phyloP scores from a whole-genome alignment of 805 yeast species.

The Teunomyces pallodes region DNA sequence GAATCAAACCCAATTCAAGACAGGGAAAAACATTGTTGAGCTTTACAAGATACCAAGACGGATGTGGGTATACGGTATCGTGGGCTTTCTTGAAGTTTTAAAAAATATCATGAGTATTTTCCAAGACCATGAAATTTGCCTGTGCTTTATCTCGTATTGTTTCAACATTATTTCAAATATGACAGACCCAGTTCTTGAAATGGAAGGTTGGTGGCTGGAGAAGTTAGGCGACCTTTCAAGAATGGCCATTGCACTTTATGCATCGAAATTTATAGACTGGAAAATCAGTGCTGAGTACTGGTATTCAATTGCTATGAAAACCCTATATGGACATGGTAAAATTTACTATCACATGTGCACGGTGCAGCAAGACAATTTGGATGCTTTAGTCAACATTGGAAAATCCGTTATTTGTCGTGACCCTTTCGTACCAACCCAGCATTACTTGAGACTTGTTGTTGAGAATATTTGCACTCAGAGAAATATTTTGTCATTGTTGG shows the following conservation, averaged over 20 bases:
- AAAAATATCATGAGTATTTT: constrained; percentile 72
- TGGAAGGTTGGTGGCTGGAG: constrained; percentile 79
- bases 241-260: constrained; percentile 83
- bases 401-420: constrained; percentile 77
- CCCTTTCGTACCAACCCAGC: constrained; percentile 81
- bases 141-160: constrained; percentile 70
- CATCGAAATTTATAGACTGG: constrained; percentile 83
- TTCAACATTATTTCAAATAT: constrained; percentile 57
- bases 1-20: constrained; percentile 51
- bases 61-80: constrained; percentile 85
- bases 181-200: constrained; percentile 53
- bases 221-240: constrained; percentile 81
- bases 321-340: constrained; percentile 81
- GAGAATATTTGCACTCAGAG: constrained; percentile 73
- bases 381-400: constrained; percentile 77
- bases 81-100: constrained; percentile 72
- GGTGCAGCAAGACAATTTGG: constrained; percentile 73
- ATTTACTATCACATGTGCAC: constrained; percentile 85
- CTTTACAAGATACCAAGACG: constrained; percentile 75
- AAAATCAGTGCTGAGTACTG: constrained; percentile 77
- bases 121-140: constrained; percentile 74
- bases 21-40: constrained; percentile 75
- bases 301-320: constrained; percentile 72
- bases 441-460: constrained; percentile 71
- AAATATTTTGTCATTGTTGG: constrained; percentile 56